These are phyloP conservation scores for Quercus robur DNA, from an alignment of 306 rosid species.

Conservation along the genomic window DNA sequence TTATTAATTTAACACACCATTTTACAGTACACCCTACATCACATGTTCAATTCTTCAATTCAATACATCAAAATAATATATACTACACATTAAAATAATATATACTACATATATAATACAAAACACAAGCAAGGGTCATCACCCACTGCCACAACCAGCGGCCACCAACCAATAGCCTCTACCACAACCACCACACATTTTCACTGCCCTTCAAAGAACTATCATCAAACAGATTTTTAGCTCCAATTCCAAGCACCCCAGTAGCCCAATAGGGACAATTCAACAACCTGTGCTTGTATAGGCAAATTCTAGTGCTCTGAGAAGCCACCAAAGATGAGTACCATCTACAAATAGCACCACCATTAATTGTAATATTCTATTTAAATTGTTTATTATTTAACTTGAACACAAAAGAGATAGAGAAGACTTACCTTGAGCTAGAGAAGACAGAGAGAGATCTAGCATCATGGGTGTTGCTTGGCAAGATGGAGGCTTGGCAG, in stretches of 20 bases:
- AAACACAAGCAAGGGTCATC: too few relatives aligned
- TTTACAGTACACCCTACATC: too few relatives aligned
- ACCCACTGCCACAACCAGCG: too few relatives aligned
- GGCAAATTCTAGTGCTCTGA: constrained; percentile 32
- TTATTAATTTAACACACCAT: too few relatives aligned
- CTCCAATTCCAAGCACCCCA: constrained; percentile 40
- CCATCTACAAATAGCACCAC: constrained; percentile 29
- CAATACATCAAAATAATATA: too few relatives aligned
- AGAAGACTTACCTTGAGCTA: constrained; percentile 40
- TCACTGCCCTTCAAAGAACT: constrained; percentile 30
- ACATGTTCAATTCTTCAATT: too few relatives aligned
- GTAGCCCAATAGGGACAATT: constrained; percentile 30
- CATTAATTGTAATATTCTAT: not conserved
- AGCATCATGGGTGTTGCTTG: too few relatives aligned
- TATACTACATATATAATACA: too few relatives aligned
- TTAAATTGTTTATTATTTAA: not conserved
- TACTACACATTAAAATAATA: too few relatives aligned
- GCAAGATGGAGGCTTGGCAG: too few relatives aligned
- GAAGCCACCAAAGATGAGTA: constrained; percentile 26
- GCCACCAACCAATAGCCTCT: not conserved
- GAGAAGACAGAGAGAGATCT: constrained; percentile 10
- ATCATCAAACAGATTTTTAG: constrained; percentile 40
- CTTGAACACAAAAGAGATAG: not conserved
- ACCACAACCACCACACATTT: constrained; percentile 39
- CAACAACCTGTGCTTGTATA: constrained; percentile 33